A percentile compares a stretch with the other conserved stretches of the same genome.
phyloP scores from a whole-genome alignment of 345 rosid species.

The Dipteronia dyeriana region DNA sequence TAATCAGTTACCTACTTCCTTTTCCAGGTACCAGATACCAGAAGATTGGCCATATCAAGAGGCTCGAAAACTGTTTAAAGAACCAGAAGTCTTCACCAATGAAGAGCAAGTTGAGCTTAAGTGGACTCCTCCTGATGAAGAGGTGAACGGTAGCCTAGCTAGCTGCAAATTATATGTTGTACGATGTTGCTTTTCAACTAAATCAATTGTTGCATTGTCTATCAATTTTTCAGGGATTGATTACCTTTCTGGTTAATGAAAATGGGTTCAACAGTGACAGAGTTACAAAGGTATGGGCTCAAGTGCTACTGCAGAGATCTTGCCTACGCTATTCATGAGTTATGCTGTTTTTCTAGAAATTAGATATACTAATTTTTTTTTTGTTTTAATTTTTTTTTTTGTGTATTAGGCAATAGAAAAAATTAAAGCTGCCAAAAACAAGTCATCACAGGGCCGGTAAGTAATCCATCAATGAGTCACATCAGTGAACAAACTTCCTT shows the following conservation, averaged over 20 bases:
- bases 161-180: constrained; percentile 7
- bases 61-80: constrained; percentile 79
- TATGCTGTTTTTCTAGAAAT: constrained; percentile 3
- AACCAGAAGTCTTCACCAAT: constrained; percentile 63
- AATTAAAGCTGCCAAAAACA: constrained; percentile 88
- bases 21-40: constrained; percentile 74
- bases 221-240: constrained; percentile 48
- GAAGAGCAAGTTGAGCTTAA: constrained; percentile 73
- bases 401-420: constrained; percentile 73
- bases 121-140: constrained; percentile 91
- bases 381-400: constrained; percentile 6
- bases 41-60: constrained; percentile 89
- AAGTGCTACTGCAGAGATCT: background rate
- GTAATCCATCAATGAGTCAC: constrained; percentile 21
- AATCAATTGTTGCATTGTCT: background rate
- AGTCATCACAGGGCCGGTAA: constrained; percentile 94
- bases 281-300: constrained; percentile 66
- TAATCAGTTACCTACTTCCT: background rate
- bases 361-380: background rate
- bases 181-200: background rate
- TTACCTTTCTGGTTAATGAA: constrained; percentile 76
- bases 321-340: background rate
- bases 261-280: constrained; percentile 90
- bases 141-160: constrained; percentile 42
- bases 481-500: background rate